Evolutionary conservation across 768 basidiomycete species (phyloP).

Genomic region (Serendipita sp.): DNA sequence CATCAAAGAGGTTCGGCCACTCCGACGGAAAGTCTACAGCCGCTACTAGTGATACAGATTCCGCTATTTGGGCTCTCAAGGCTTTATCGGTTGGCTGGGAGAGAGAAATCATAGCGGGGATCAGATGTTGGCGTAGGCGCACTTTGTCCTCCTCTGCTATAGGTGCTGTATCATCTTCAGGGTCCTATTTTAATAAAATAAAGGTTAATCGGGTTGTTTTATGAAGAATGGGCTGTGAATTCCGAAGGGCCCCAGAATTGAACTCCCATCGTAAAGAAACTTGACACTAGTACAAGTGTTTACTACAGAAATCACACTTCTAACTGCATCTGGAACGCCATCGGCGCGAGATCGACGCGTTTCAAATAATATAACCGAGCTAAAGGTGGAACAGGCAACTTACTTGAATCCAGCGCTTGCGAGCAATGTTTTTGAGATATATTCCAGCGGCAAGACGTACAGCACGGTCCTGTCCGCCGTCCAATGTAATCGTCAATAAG

Average conservation of each 20-base stretch:
- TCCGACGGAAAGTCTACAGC: slow-evolving; percentile 76
- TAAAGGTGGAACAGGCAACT: slow-evolving; percentile 13
- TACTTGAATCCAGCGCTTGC: slow-evolving; percentile 79
- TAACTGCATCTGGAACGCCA: too few species aligned
- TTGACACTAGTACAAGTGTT: too few species aligned
- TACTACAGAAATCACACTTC: too few species aligned
- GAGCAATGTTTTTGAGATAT: slow-evolving; percentile 84
- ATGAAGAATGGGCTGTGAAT: neutral
- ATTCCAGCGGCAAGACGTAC: slow-evolving; percentile 73
- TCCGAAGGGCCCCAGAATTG: too few species aligned
- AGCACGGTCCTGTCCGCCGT: slow-evolving; percentile 43
- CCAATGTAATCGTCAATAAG: slow-evolving; percentile 63
- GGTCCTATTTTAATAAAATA: neutral
- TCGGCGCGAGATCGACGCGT: too few species aligned
- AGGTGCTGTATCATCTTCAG: slow-evolving; percentile 50
- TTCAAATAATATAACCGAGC: neutral
- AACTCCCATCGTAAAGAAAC: too few species aligned
- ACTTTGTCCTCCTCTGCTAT: slow-evolving; percentile 56
- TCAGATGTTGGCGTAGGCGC: slow-evolving; percentile 54
- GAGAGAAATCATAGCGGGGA: slow-evolving; percentile 81
- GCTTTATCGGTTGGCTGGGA: slow-evolving; percentile 55
- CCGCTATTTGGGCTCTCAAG: slow-evolving; percentile 74
- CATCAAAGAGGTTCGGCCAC: slow-evolving; percentile 84
- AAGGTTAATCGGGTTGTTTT: neutral
- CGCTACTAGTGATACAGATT: slow-evolving; percentile 83